Conservation (phyloP, 1,284 basidiomycete species). For the Ceraceosorus bombacis region DNA sequence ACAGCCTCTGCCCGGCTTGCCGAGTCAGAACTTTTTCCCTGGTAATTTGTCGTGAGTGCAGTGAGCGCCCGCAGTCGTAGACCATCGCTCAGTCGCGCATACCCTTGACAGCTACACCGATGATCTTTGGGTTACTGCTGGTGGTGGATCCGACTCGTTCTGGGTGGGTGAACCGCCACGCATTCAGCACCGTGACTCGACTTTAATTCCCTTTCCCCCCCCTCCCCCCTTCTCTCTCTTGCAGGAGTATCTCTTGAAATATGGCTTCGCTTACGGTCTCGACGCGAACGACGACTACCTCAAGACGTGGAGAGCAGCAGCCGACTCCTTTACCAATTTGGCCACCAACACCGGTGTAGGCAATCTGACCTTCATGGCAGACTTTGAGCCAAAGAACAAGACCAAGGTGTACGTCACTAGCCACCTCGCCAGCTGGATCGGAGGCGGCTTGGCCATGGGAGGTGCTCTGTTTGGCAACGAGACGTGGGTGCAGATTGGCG, state of each 20-base stretch:
- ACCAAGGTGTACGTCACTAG: slow-evolving; percentile 25
- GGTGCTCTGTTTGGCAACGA: slow-evolving; percentile 24
- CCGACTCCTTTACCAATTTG: slow-evolving; percentile 28
- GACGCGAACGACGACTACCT: slow-evolving; percentile 24
- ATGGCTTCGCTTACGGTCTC: slow-evolving; percentile 19
- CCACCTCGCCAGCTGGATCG: slow-evolving; percentile 37
- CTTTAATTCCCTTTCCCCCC: no score
- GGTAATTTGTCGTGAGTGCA: no score
- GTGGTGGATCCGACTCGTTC: slow-evolving; percentile 38
- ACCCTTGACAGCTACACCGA: slow-evolving; percentile 15
- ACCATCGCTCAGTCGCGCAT: slow-evolving; percentile 15
- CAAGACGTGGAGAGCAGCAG: slow-evolving; percentile 28
- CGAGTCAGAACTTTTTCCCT: no score
- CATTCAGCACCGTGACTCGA: no score
- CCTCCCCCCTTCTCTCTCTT: no score
- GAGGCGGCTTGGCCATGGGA: slow-evolving; percentile 39
- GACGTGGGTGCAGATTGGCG: slow-evolving; percentile 26
- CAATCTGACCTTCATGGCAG: slow-evolving; percentile 24
- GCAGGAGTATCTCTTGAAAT: slow-evolving; percentile 31
- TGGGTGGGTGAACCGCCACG: slow-evolving; percentile 18
- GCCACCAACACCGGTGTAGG: slow-evolving; percentile 23
- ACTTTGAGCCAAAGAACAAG: slow-evolving; percentile 23
- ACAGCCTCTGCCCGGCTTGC: no score
- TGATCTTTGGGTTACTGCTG: slow-evolving; percentile 30
- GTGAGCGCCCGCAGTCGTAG: no score